Percentiles rank a stretch among this genome's conserved stretches.
Evolutionary conservation across 192 early-diverging fungal species (phyloP).

Genomic region (Radiomyces spectabilis): DNA sequence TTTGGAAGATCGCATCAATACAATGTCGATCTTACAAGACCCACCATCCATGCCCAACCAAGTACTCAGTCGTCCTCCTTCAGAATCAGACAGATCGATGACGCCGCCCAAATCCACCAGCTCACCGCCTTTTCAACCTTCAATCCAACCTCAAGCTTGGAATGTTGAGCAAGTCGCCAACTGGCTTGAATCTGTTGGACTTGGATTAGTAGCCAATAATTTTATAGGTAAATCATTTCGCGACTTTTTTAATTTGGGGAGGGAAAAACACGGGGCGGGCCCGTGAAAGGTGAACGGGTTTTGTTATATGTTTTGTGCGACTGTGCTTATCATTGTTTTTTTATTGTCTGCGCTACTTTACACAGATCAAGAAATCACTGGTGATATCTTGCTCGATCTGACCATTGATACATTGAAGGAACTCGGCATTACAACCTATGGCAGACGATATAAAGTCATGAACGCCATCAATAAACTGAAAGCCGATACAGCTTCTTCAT

Average conservation of each 20-base stretch:
- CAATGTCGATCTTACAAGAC: too few relatives aligned
- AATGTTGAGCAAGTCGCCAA: constrained; percentile 46
- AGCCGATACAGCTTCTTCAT: too few relatives aligned
- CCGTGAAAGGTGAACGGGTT: background rate
- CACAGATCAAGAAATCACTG: constrained; percentile 66
- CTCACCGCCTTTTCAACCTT: background rate
- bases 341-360: too few relatives aligned
- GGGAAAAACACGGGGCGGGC: background rate
- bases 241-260: background rate
- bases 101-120: background rate
- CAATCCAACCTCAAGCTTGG: constrained; percentile 38
- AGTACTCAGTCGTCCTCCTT: too few relatives aligned
- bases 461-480: constrained; percentile 49
- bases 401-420: constrained; percentile 59
- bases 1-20: too few relatives aligned
- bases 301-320: too few relatives aligned
- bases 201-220: constrained; percentile 31
- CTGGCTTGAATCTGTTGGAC: constrained; percentile 50
- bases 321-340: background rate
- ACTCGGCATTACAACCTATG: constrained; percentile 54
- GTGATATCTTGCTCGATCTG: constrained; percentile 54
- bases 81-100: too few relatives aligned
- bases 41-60: too few relatives aligned
- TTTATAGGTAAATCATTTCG: constrained; percentile 48
- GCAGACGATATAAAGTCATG: constrained; percentile 61